phyloP scores from a whole-genome alignment of 2,329 filamentous ascomycete species.

The Huntiella bhutanensis region DNA sequence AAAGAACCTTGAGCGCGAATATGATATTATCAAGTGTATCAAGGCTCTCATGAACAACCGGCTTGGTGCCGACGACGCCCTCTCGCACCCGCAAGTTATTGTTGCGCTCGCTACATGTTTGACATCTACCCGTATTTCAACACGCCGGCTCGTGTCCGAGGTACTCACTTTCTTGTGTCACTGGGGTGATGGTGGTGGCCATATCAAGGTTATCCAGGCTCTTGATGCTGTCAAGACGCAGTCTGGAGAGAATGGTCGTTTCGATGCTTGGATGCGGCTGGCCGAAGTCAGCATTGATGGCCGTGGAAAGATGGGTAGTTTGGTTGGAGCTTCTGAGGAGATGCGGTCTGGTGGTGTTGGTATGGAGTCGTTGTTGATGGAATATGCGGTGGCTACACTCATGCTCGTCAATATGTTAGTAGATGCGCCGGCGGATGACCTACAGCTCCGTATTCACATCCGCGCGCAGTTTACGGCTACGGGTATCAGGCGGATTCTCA shows the following conservation, averaged over 20 bases:
- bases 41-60: conserved; percentile 99
- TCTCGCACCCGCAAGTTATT: conserved; percentile 76
- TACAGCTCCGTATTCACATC: conserved; percentile 84
- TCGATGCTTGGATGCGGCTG: conserved; percentile 96
- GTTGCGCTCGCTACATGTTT: conserved; percentile 73
- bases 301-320: conserved; percentile 93
- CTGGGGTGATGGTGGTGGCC: conserved; percentile 76
- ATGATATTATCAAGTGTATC: conserved; percentile 93
- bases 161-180: conserved; percentile 92
- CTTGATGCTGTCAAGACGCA: conserved; percentile 80
- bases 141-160: conserved; percentile 86
- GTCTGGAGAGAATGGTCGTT: conserved; percentile 81
- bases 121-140: conserved; percentile 74
- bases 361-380: conserved; percentile 98
- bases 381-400: conserved; percentile 88
- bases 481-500: conserved; percentile 82
- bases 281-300: conserved; percentile 95
- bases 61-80: conserved; percentile 89
- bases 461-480: conserved; percentile 90
- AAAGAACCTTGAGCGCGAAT: conserved; percentile 74
- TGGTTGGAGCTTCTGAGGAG: conserved; percentile 92
- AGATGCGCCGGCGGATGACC: conserved; percentile 71
- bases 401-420: conserved; percentile 95
- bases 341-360: conserved; percentile 89
- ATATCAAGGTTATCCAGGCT: conserved; percentile 82